A percentile compares a stretch with the other conserved stretches of the same genome.
Conservation (phyloP, 1,139 yeast species). For the Debaryomycetaceae sp. region DNA sequence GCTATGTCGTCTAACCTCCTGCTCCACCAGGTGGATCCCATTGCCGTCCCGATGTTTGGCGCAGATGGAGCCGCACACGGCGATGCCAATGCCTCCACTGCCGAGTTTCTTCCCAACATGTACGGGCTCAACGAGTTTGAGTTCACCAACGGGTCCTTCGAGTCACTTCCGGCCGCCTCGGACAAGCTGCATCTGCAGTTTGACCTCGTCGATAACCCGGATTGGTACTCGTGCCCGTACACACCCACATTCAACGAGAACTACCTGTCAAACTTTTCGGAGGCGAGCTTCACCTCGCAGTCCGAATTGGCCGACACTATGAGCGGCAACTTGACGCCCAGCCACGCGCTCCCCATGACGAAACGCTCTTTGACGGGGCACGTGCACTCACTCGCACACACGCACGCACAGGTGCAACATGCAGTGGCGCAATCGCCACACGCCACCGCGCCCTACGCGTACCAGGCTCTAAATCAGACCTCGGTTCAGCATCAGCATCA, state of each 20-base stretch:
- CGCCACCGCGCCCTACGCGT: no score
- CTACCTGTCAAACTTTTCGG: conserved; percentile 9
- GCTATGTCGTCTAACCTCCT: conserved; percentile 16
- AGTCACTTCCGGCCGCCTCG: conserved; percentile 8
- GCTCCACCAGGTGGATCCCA: conserved; percentile 5
- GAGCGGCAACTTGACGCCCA: conserved; percentile 2
- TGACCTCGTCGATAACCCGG: conserved; percentile 7
- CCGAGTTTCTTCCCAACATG: conserved; percentile 7
- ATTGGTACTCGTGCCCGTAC: conserved; percentile 9
- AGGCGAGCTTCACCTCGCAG: conserved; percentile 7
- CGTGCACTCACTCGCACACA: conserved; percentile 3
- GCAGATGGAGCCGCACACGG: conserved; percentile 1
- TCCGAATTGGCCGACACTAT: conserved; percentile 3
- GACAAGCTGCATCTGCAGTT: conserved; percentile 6
- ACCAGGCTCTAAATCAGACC: no score
- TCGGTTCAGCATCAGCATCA: conserved; percentile 2
- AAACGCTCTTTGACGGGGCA: conserved; percentile 5
- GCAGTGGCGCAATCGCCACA: no score
- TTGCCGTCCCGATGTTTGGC: conserved; percentile 6
- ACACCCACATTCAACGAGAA: conserved; percentile 9
- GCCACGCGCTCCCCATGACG: conserved; percentile 2
- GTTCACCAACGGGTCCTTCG: conserved; percentile 8
- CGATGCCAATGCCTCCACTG: conserved; percentile 2
- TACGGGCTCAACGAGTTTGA: conserved; percentile 7
- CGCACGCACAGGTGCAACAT: neutral